phyloP scores from a whole-genome alignment of 345 rosid species.

The Boechera stricta region DNA sequence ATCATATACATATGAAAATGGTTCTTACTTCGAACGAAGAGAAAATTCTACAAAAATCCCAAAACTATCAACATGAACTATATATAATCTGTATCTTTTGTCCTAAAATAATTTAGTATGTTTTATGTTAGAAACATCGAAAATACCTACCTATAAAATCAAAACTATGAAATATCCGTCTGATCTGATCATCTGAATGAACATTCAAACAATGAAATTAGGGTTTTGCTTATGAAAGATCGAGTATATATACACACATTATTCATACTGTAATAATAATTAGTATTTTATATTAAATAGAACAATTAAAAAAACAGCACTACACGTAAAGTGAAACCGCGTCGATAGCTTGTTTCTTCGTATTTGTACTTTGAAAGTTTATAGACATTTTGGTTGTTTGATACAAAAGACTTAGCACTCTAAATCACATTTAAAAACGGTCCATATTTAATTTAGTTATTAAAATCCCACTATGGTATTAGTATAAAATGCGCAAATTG shows the following conservation, averaged over 20 bases:
- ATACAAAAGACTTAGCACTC: slow-evolving; percentile 11
- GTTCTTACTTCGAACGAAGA: slow-evolving; percentile 8
- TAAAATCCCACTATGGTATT: slow-evolving; percentile 1
- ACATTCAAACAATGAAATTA: background rate
- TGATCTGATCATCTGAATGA: background rate
- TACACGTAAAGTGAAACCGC: slow-evolving; percentile 28
- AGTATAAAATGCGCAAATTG: slow-evolving; percentile 17
- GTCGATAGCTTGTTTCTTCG: slow-evolving; percentile 9
- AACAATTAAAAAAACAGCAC: background rate
- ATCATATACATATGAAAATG: slow-evolving; percentile 23
- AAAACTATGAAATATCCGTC: background rate
- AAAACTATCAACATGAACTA: background rate
- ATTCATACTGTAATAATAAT: background rate
- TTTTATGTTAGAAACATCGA: background rate
- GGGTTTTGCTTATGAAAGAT: background rate
- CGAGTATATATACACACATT: background rate
- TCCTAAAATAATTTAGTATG: background rate
- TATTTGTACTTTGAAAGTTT: background rate
- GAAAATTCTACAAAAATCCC: background rate
- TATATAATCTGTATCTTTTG: background rate
- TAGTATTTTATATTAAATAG: background rate
- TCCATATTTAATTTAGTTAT: background rate
- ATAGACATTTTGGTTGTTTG: background rate
- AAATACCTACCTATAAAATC: background rate
- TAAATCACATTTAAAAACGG: background rate